Conservation (phyloP, 768 basidiomycete genomes). For the Auricularia auricula-judae region DNA sequence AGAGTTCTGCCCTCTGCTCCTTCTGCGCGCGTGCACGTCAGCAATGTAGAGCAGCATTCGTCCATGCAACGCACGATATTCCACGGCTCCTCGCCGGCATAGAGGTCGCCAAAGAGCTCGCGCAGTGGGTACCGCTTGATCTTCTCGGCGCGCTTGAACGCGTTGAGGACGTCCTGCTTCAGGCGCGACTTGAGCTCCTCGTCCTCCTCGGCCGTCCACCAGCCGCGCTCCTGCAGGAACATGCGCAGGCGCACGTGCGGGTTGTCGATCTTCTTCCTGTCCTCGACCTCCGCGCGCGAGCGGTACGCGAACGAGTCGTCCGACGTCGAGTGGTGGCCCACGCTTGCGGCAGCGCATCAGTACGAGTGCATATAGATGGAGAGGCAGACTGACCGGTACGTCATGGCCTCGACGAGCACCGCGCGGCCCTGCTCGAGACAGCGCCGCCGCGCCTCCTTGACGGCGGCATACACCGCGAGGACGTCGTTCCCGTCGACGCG, state of each 20-base stretch:
- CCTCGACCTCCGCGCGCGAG: conserved; percentile 80
- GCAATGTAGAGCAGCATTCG: too few species aligned
- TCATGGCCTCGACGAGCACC: conserved; percentile 83
- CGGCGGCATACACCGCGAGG: conserved; percentile 67
- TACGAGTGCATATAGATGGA: not conserved
- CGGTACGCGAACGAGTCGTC: conserved; percentile 95
- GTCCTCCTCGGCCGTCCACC: conserved; percentile 78
- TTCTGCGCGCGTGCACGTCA: conserved; percentile 29
- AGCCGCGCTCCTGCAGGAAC: conserved; percentile 71
- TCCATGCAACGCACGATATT: conserved; percentile 47
- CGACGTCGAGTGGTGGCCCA: conserved; percentile 92
- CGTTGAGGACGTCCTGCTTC: conserved; percentile 62
- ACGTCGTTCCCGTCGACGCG: conserved; percentile 92
- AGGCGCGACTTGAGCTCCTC: conserved; percentile 54
- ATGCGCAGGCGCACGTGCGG: conserved; percentile 76
- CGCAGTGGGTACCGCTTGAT: conserved; percentile 59
- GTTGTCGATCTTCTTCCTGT: conserved; percentile 84
- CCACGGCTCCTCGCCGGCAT: conserved; percentile 77
- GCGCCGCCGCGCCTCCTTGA: conserved; percentile 56
- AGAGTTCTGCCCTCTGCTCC: conserved; percentile 77
- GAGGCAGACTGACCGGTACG: conserved; percentile 49
- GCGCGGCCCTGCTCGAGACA: conserved; percentile 73
- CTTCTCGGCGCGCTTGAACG: conserved; percentile 69
- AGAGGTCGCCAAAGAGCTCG: conserved; percentile 79
- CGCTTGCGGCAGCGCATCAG: conserved; percentile 30